These are phyloP conservation scores for Alternaria angustiovoidea DNA, from an alignment of 2,329 filamentous ascomycete species.

Conservation along the genomic window DNA sequence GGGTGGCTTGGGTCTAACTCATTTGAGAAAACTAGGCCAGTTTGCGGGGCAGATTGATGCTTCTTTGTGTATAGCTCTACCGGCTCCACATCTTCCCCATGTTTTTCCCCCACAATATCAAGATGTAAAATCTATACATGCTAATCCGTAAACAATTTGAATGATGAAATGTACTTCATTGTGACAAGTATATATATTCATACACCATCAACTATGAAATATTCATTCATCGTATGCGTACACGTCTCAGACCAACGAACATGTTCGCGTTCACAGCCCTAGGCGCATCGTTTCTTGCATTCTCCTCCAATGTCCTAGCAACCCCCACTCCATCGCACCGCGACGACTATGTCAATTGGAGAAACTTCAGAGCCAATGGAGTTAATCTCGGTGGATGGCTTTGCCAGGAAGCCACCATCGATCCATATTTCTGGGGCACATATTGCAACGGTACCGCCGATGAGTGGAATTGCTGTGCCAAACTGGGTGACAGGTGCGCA, in stretches of 20 bases:
- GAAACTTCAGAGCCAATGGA: conserved; percentile 25
- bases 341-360: conserved; percentile 20
- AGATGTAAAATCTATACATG: neutral
- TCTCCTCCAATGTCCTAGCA: neutral
- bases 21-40: too few relatives aligned
- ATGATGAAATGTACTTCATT: too few relatives aligned
- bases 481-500: conserved; percentile 39
- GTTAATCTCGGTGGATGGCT: conserved; percentile 48
- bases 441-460: conserved; percentile 34
- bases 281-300: neutral
- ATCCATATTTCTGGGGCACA: conserved; percentile 37
- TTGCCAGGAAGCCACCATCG: conserved; percentile 37
- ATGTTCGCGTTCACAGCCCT: neutral
- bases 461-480: conserved; percentile 47
- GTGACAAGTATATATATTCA: too few relatives aligned
- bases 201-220: too few relatives aligned
- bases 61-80: neutral
- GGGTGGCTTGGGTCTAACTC: too few relatives aligned
- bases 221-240: too few relatives aligned
- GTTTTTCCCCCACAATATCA: neutral
- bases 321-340: neutral
- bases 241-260: neutral
- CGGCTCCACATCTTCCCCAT: neutral
- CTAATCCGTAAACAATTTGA: neutral
- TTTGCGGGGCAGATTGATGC: neutral